phyloP scores from a whole-genome alignment of 1,139 yeast genomes.

The Pneumocystis jirovecii region DNA sequence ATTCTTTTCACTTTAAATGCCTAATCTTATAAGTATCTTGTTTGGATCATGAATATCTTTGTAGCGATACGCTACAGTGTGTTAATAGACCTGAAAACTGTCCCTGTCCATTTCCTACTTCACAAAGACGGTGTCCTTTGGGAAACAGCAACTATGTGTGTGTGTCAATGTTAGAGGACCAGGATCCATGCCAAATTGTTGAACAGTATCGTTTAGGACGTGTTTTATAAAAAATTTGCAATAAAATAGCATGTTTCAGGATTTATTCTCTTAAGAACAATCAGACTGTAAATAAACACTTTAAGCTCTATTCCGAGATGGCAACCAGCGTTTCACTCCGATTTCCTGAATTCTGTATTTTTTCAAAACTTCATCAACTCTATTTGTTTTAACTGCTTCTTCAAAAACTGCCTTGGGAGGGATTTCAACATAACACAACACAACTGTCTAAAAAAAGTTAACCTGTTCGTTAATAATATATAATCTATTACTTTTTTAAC shows the following conservation, averaged over 20 bases:
- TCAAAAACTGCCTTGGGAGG: slow-evolving; percentile 22
- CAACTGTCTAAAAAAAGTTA: slow-evolving; percentile 29
- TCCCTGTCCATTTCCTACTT: slow-evolving; percentile 79
- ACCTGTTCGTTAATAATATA: not conserved
- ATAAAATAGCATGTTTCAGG: not conserved
- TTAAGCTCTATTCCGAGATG: slow-evolving; percentile 65
- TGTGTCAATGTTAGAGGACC: slow-evolving; percentile 40
- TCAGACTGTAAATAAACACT: not conserved
- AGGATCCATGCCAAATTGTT: slow-evolving; percentile 29
- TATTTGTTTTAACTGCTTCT: not conserved
- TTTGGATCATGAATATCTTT: slow-evolving; percentile 37
- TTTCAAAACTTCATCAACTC: slow-evolving; percentile 27
- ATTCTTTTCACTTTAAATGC: not conserved
- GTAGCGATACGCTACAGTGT: slow-evolving; percentile 71
- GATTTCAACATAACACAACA: slow-evolving; percentile 49
- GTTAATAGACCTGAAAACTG: slow-evolving; percentile 56
- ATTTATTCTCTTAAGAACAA: not conserved
- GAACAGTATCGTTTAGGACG: slow-evolving; percentile 26
- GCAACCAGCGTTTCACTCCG: slow-evolving; percentile 66
- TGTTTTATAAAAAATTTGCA: not conserved
- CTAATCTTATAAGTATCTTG: not conserved
- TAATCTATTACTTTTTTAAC: slow-evolving; percentile 44
- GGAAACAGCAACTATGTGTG: slow-evolving; percentile 52
- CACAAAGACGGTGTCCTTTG: slow-evolving; percentile 76
- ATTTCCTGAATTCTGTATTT: slow-evolving; percentile 44